phyloP scores from a whole-genome alignment of 352 stramenopile species.

The Phytopythium chamaehyphon region DNA sequence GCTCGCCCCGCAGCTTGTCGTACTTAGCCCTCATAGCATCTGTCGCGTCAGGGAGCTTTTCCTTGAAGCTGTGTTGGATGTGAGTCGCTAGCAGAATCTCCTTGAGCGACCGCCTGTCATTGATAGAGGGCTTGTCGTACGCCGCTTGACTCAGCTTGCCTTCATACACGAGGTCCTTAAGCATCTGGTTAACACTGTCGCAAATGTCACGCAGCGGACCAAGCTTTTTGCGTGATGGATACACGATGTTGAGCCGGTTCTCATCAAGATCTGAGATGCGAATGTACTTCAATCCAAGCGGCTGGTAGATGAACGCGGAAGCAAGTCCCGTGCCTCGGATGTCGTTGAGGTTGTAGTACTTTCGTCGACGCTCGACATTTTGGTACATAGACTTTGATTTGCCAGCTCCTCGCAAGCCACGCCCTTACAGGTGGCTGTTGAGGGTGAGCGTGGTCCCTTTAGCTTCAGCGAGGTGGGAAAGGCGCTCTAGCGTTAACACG shows the following conservation, averaged over 20 bases:
- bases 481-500: too few species aligned
- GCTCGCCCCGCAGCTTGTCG: conserved; percentile 9
- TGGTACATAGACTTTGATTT: conserved; percentile 1
- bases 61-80: conserved; percentile 8
- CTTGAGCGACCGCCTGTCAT: conserved; percentile 13
- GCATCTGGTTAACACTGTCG: conserved; percentile 4
- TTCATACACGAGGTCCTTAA: conserved; percentile 7
- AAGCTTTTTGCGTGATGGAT: conserved; percentile 3
- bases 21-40: conserved; percentile 4
- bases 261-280: conserved; percentile 11
- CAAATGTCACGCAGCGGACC: conserved; percentile 10
- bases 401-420: conserved; percentile 1
- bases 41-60: conserved; percentile 8
- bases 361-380: background rate
- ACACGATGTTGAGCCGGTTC: conserved; percentile 6
- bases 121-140: conserved; percentile 7
- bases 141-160: conserved; percentile 5
- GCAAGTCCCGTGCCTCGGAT: conserved; percentile 10
- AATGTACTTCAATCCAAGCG: conserved; percentile 12
- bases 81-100: conserved; percentile 8
- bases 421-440: background rate
- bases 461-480: too few species aligned
- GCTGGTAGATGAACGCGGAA: conserved; percentile 5
- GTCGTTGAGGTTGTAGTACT: conserved; percentile 16
- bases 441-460: background rate